Conservation (phyloP, 768 basidiomycete species). For the Lentinula guzmanii region DNA sequence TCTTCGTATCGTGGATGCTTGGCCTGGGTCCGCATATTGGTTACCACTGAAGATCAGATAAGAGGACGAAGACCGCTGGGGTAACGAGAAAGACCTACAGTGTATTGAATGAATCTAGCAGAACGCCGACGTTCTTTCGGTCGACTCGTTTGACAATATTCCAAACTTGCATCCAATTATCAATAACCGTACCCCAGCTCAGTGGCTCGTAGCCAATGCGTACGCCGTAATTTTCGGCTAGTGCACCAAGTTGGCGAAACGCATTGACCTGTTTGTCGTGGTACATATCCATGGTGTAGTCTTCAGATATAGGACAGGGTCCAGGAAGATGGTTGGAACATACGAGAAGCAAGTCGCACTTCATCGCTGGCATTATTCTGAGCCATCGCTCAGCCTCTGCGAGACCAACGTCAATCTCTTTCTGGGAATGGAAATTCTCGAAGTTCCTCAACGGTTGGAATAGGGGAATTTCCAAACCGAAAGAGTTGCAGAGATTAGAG, state of each 20-base stretch:
- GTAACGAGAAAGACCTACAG: slow-evolving; percentile 12
- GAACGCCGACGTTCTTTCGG: slow-evolving; percentile 30
- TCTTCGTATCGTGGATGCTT: slow-evolving; percentile 15
- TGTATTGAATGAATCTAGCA: slow-evolving; percentile 31
- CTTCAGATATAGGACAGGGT: slow-evolving; percentile 12
- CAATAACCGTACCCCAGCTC: slow-evolving; percentile 26
- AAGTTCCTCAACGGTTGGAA: slow-evolving; percentile 31
- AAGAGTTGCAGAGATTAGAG: slow-evolving; percentile 13
- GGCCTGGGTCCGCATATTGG: slow-evolving; percentile 32
- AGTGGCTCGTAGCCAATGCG: slow-evolving; percentile 26
- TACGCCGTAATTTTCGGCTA: slow-evolving; percentile 22
- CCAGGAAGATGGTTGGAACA: slow-evolving; percentile 24
- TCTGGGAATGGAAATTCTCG: slow-evolving; percentile 24
- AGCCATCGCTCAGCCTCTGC: slow-evolving; percentile 23
- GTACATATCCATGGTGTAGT: slow-evolving; percentile 18
- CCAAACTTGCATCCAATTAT: slow-evolving; percentile 32
- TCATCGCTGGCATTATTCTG: slow-evolving; percentile 21
- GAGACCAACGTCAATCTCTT: slow-evolving; percentile 19
- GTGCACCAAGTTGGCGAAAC: slow-evolving; percentile 22
- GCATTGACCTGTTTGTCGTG: slow-evolving; percentile 19
- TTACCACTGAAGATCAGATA: slow-evolving; percentile 17
- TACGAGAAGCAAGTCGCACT: slow-evolving; percentile 26
- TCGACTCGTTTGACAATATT: slow-evolving; percentile 25
- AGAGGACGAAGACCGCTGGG: neutral
- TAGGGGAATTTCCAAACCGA: slow-evolving; percentile 21